phyloP scores from a whole-genome alignment of 2,329 filamentous ascomycete species.

The Graphiopsis chlorocephala region DNA sequence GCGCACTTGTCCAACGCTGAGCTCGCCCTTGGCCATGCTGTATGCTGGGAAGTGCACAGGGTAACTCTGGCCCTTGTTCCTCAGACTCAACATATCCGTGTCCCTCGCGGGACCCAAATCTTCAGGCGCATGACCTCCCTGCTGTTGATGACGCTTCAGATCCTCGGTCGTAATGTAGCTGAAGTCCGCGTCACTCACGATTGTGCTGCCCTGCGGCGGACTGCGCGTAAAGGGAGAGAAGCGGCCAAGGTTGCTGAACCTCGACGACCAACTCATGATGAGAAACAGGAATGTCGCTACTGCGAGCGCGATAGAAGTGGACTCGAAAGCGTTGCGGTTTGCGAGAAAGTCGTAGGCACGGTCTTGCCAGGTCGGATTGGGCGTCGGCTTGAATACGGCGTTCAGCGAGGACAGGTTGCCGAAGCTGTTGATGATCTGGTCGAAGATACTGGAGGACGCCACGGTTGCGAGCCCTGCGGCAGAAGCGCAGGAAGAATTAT shows the following conservation, averaged over 20 bases:
- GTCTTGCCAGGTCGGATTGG: slow-evolving; percentile 14
- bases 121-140: slow-evolving; percentile 41
- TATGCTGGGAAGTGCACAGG: slow-evolving; percentile 72
- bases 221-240: slow-evolving; percentile 51
- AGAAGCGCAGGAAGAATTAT: slow-evolving; percentile 15
- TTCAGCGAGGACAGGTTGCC: slow-evolving; percentile 21
- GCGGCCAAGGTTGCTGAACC: slow-evolving; percentile 44
- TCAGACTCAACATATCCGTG: slow-evolving; percentile 69
- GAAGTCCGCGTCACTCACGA: slow-evolving; percentile 73
- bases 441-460: slow-evolving; percentile 27
- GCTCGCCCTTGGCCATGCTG: slow-evolving; percentile 70
- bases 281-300: slow-evolving; percentile 39
- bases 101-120: slow-evolving; percentile 48
- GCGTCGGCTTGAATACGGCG: slow-evolving; percentile 20
- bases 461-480: slow-evolving; percentile 24
- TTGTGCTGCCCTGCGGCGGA: slow-evolving; percentile 41
- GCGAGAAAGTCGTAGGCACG: slow-evolving; percentile 26
- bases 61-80: slow-evolving; percentile 64
- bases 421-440: slow-evolving; percentile 21
- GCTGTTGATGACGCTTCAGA: slow-evolving; percentile 38
- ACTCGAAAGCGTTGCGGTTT: slow-evolving; percentile 29
- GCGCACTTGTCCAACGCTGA: slow-evolving; percentile 64
- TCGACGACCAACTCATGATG: slow-evolving; percentile 48
- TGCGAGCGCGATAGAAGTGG: slow-evolving; percentile 33
- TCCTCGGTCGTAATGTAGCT: slow-evolving; percentile 81